Conservation (phyloP, 768 basidiomycete genomes). For the Podaxis sp. region DNA sequence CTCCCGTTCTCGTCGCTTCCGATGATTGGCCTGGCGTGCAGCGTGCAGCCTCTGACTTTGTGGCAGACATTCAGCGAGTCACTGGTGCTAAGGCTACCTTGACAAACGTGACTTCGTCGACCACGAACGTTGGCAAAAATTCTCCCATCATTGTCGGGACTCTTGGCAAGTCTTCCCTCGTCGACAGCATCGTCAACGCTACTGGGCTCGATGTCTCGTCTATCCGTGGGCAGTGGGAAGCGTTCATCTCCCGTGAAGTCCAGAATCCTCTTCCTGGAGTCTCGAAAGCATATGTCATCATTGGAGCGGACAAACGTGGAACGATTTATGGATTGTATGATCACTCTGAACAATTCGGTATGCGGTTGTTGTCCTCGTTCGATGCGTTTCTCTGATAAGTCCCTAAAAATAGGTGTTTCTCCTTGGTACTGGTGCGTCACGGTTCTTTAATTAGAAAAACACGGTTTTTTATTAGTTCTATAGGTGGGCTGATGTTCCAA, state of each 20-base stretch:
- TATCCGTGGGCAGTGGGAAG: constrained; percentile 67
- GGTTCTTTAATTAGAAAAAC: constrained; percentile 7
- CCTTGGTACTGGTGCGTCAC: constrained; percentile 62
- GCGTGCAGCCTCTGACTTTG: constrained; percentile 59
- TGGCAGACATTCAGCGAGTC: constrained; percentile 57
- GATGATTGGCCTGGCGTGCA: constrained; percentile 68
- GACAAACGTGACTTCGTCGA: constrained; percentile 42
- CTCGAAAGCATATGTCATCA: constrained; percentile 60
- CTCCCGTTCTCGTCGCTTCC: constrained; percentile 46
- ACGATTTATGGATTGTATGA: constrained; percentile 68
- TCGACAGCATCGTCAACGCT: constrained; percentile 48
- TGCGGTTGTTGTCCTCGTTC: constrained; percentile 9
- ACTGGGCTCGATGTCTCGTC: constrained; percentile 54
- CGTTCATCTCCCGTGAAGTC: constrained; percentile 52
- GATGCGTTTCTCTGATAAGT: constrained; percentile 5
- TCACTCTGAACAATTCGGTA: constrained; percentile 68
- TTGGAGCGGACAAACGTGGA: constrained; percentile 68
- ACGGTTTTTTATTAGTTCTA: not conserved
- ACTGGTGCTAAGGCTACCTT: constrained; percentile 51
- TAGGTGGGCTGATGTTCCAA: constrained; percentile 82
- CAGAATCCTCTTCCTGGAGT: constrained; percentile 57
- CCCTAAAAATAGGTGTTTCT: constrained; percentile 46
- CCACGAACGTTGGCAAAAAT: constrained; percentile 26
- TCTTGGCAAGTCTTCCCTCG: constrained; percentile 54
- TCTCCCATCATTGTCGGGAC: constrained; percentile 65